Conservation (phyloP, 768 basidiomycete genomes). For the Paxillus involutus region DNA sequence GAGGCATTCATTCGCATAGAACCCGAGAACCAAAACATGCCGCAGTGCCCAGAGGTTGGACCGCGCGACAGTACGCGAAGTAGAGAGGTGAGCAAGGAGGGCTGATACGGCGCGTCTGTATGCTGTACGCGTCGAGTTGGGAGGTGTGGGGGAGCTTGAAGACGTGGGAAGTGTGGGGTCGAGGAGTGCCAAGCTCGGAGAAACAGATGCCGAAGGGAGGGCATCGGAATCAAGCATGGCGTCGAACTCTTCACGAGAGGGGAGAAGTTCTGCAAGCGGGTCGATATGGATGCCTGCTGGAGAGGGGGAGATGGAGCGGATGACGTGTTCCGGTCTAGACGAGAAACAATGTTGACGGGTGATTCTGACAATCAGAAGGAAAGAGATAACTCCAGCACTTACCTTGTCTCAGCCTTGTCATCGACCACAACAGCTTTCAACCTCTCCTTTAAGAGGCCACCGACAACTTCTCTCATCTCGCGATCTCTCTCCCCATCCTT, state of each 20-base stretch:
- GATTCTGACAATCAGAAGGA: constrained; percentile 27
- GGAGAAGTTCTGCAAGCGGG: constrained; percentile 52
- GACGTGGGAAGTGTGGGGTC: constrained; percentile 57
- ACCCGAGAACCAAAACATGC: constrained; percentile 62
- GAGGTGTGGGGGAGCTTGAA: constrained; percentile 18
- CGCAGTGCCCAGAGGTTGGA: constrained; percentile 65
- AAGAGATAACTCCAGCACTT: constrained; percentile 28
- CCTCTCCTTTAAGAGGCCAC: constrained; percentile 39
- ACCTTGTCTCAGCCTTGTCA: constrained; percentile 32
- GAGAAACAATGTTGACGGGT: not conserved
- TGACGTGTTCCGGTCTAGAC: constrained; percentile 47
- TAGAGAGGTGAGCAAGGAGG: constrained; percentile 51
- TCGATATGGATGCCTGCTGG: constrained; percentile 39
- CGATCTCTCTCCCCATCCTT: constrained; percentile 10
- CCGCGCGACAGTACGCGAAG: constrained; percentile 61
- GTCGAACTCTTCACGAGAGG: constrained; percentile 45
- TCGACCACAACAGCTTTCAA: constrained; percentile 44
- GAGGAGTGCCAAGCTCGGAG: constrained; percentile 58
- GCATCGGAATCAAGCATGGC: constrained; percentile 38
- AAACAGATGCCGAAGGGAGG: constrained; percentile 46
- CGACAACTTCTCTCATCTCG: constrained; percentile 25
- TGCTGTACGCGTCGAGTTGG: constrained; percentile 16
- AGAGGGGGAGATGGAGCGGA: constrained; percentile 35
- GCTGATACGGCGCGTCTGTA: constrained; percentile 66
- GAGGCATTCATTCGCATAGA: constrained; percentile 63